Base-by-base conservation (phyloP, 768 basidiomycete genomes). In the Chiua virens region DNA sequence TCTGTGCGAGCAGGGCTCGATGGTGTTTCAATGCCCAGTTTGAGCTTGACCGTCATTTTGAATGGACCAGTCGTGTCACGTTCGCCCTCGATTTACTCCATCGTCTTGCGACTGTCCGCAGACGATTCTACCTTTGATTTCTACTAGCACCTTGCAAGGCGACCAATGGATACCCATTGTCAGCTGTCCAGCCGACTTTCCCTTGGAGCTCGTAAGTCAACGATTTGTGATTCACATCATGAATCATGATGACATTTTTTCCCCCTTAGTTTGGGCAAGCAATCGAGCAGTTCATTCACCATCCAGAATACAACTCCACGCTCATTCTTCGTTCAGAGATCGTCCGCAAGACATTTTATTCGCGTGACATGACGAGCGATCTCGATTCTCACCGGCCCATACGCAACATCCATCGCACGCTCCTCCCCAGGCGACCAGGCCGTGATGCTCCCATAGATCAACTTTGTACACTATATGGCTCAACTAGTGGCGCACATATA, bases 251-350 rank as follows among this genome's bases (percentile, higher is more conserved):
- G 10, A 20, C 23, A n/a, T 17, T 21, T 15, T 11, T 27, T 22
- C 8, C 3, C 3, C 32, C 42, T 17, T 55, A 93, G 91, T 97
- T 97, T 63, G 81, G 87, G 56, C 62, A 67, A 1, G 89, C 88
- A 0, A 66, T 87, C 28, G 79, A 78, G 22, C 87, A 91, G 55
- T 74, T 96, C 17, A 75, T 93, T 8, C 79, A 88, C 34, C 92
- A 96, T 63, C 95, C 95, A 7, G 95, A 98, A 63, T 91, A 92
- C 66, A 96, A 95, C 63, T 92, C 92, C 0, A 88, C 90, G 0
- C 79, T 96, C 23, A 96, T 98, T 50, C 73, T 98, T 17, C 82
- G 95, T 2, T 89, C 93, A 0, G 90, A 96, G 35, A 79, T 79
- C 4, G 43, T 89, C 34, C 42, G 38, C n/a, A 60, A 66, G 35